Conservation (phyloP, 306 rosid species). For the Quercus dentata region DNA sequence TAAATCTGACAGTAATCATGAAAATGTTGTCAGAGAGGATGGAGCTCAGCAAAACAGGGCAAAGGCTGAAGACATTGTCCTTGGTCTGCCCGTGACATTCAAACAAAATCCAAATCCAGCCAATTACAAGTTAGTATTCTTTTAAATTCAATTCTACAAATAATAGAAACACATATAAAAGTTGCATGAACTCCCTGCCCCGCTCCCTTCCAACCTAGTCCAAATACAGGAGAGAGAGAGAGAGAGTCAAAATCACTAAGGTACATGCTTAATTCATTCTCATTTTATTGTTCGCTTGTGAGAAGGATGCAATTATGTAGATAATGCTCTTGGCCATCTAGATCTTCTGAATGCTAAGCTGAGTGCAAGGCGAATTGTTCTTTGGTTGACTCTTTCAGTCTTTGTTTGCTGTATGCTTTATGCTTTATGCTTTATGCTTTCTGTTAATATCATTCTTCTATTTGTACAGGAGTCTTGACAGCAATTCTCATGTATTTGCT, state of each 20-base stretch:
- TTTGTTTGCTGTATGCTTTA: not conserved
- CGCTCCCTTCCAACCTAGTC: not conserved
- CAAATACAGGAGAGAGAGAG: not conserved
- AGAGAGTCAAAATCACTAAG: not conserved
- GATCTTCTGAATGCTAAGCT: not conserved
- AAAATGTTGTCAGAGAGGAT: slow-evolving; percentile 21
- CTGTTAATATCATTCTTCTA: not conserved
- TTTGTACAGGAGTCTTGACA: slow-evolving; percentile 38
- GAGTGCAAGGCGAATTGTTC: not conserved
- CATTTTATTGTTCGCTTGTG: too few species aligned
- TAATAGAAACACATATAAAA: not conserved
- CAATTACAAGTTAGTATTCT: slow-evolving; percentile 41
- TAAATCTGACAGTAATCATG: slow-evolving; percentile 8
- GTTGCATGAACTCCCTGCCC: not conserved
- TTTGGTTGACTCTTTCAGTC: not conserved
- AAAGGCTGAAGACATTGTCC: slow-evolving; percentile 13
- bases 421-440: not conserved
- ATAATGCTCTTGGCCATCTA: not conserved
- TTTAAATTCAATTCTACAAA: not conserved
- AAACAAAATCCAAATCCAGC: slow-evolving; percentile 31
- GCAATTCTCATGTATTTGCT: slow-evolving; percentile 22
- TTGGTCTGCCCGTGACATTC: slow-evolving; percentile 22
- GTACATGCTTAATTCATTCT: too few species aligned
- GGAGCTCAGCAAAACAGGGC: not conserved
- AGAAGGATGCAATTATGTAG: not conserved